A percentile compares a stretch with the other conserved stretches of the same genome.
Evolutionary conservation across 495 filamentous ascomycete genomes (phyloP).

Genomic region (Talaromyces trachyspermus): DNA sequence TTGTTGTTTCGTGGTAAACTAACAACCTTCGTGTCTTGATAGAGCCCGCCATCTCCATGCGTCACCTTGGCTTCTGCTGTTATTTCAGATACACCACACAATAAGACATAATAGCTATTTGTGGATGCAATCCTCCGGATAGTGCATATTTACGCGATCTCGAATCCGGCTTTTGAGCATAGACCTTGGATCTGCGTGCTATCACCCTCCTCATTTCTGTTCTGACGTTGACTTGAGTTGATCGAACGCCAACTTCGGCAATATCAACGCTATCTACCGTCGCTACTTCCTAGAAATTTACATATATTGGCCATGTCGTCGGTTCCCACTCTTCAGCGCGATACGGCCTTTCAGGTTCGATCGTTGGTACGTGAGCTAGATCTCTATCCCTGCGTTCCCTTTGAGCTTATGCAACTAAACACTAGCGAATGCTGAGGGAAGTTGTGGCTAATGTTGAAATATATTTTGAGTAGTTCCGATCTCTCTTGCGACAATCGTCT

Average conservation of each 20-base stretch:
- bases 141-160: no score
- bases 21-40: no score
- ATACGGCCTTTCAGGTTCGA: constrained; percentile 62
- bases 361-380: constrained; percentile 51
- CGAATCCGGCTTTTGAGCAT: no score
- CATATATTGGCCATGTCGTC: constrained; percentile 27
- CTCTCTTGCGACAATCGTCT: constrained; percentile 75
- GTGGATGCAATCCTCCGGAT: no score
- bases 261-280: neutral
- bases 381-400: no score
- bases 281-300: neutral
- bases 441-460: neutral
- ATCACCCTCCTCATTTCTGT: no score
- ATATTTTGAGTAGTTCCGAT: constrained; percentile 69
- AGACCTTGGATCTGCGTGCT: no score
- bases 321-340: constrained; percentile 47
- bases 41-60: constrained; percentile 1
- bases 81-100: constrained; percentile 6
- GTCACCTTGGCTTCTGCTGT: constrained; percentile 6
- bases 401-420: neutral
- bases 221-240: constrained; percentile 2
- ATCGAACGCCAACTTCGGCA: neutral
- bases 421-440: neutral
- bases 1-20: neutral
- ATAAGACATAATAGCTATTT: neutral